Base-by-base conservation (phyloP, 2,329 filamentous ascomycete genomes). In the Aureobasidium leucospermi region DNA sequence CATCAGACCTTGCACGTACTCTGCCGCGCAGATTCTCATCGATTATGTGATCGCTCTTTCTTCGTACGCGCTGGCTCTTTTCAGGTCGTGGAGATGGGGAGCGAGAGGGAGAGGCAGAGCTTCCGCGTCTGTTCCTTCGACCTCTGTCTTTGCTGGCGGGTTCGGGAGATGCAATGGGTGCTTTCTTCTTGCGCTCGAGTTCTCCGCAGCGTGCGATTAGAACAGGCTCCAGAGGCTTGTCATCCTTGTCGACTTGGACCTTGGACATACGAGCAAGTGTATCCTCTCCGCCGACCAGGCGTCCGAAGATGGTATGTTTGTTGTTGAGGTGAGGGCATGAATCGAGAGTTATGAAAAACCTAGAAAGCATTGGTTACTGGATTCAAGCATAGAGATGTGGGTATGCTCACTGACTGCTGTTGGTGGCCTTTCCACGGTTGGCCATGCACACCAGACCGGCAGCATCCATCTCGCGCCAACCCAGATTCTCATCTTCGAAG, bases 261-360 rank as follows among this genome's bases (percentile, higher is more conserved):
- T 69, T 68, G 8, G 71, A 67, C 59, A 76, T 72, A 16, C 66
- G 66, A 38, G 65, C 58, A 34, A 76, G 65, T 15, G 67, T 65
- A 19, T 72, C 66, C 56, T 74, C 63, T n/a, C 72, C 74, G 1
- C 69, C 65, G 1, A 75, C 70, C 4, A 76, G 34, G 46, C 67
- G 67, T 15, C 73, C 74, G 51, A 76, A 75, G 43, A 75, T 68
- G 29, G 74, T 75, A 64, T 76, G 74, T 64, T 75, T 75, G 19
- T 65, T 69, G 58, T 74, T 74, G 60, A 76, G 63, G 60, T 76
- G 74, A 9, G 67, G 65, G 61, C 71, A 73, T 19, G 69, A 64
- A 23, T 71, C 70, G 28, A 76, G 66, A 11, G 74, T 76, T 55
- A 76, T 70, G 69, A 76, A 76, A 67, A 76, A 75, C 61, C 69